Evolutionary conservation across 1,284 basidiomycete genomes (phyloP).

Genomic region (Cryptococcus sp.): DNA sequence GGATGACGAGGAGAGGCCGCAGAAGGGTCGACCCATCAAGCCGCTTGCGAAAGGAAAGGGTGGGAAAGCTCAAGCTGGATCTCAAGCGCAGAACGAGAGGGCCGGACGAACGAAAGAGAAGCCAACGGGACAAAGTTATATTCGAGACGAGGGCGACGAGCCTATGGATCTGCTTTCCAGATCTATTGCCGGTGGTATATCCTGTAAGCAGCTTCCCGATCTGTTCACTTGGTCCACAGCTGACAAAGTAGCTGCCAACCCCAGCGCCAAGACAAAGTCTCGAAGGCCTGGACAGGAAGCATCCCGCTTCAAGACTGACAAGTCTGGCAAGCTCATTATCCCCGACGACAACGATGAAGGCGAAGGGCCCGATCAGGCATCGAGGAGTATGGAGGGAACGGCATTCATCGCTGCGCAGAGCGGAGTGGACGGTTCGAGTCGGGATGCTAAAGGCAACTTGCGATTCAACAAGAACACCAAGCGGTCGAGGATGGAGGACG

Average conservation of each 20-base stretch:
- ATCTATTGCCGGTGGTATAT: slow-evolving; percentile 63
- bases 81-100: slow-evolving; percentile 16
- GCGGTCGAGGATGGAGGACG: slow-evolving; percentile 65
- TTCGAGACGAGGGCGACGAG: slow-evolving; percentile 85
- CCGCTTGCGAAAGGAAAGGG: slow-evolving; percentile 24
- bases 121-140: slow-evolving; percentile 43
- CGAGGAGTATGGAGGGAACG: slow-evolving; percentile 55
- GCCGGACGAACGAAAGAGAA: slow-evolving; percentile 8
- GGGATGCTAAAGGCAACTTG: slow-evolving; percentile 74
- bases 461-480: slow-evolving; percentile 98
- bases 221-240: not conserved
- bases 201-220: slow-evolving; percentile 55
- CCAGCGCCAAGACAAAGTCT: slow-evolving; percentile 1
- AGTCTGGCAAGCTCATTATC: slow-evolving; percentile 85
- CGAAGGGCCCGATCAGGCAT: slow-evolving; percentile 38
- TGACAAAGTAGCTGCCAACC: slow-evolving; percentile 1
- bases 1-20: slow-evolving; percentile 46
- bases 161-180: slow-evolving; percentile 93
- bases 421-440: slow-evolving; percentile 77
- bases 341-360: slow-evolving; percentile 52
- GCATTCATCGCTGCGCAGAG: slow-evolving; percentile 79
- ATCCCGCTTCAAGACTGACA: slow-evolving; percentile 78
- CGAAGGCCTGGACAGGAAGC: slow-evolving; percentile 78
- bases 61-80: slow-evolving; percentile 22
- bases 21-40: slow-evolving; percentile 31